A percentile compares a stretch with the other conserved stretches of the same genome.
phyloP scores from a whole-genome alignment of 441 rosid genomes.

The Pelargonium citronellum region DNA sequence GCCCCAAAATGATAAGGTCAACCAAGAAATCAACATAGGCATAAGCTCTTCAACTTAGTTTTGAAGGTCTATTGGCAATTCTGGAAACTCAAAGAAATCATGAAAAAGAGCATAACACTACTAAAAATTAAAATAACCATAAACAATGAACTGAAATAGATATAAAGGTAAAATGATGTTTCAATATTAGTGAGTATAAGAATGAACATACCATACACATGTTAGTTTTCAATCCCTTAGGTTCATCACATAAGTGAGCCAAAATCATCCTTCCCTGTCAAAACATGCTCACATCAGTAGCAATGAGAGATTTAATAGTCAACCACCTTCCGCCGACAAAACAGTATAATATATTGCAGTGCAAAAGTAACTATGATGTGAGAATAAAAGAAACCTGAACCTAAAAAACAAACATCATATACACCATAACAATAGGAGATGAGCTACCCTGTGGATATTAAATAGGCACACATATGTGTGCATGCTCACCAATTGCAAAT shows the following conservation, averaged over 20 bases:
- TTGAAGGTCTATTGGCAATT: not conserved
- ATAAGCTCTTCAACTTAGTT: not conserved
- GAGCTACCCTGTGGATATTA: not conserved
- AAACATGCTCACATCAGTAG: conserved; percentile 23
- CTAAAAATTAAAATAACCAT: not conserved
- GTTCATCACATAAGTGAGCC: conserved; percentile 95
- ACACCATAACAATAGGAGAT: not conserved
- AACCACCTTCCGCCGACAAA: not conserved
- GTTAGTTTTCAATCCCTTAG: conserved; percentile 93
- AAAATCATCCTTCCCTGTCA: conserved; percentile 95
- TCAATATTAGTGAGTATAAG: not conserved
- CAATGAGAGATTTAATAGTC: conserved; percentile 1
- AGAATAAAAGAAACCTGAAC: not conserved
- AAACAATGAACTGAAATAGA: not conserved
- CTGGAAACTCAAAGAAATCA: not conserved
- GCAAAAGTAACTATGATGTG: not conserved
- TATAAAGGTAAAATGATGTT: not conserved
- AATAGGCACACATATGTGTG: not conserved
- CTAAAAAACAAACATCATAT: conserved; percentile 4
- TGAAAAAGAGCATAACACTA: not conserved
- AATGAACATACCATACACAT: conserved; percentile 83
- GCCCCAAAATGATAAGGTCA: not conserved
- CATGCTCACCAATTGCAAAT: not conserved
- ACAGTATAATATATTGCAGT: conserved; percentile 6
- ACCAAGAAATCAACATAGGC: not conserved